Evolutionary conservation across 179 eudicot species (phyloP), one percentile per base, ranked within the genome.

Genomic region (Nepenthes alata): DNA sequence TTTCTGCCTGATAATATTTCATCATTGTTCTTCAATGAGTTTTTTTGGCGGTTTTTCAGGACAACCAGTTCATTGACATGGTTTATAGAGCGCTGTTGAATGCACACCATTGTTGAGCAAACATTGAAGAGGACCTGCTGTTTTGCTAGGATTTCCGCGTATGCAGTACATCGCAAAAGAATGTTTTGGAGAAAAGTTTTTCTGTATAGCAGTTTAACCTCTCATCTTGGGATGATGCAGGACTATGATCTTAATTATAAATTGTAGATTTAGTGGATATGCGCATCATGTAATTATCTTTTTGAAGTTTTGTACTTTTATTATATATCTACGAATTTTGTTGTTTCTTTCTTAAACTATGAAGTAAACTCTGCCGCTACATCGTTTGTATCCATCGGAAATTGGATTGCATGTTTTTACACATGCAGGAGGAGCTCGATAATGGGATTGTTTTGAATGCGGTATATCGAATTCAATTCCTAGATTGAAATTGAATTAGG

Each of bases 51-150:
- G 4, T 68, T 54, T 56, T 38, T 16, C 76, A 89, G 95, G 97
- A 89, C 57, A 67, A 87, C 67, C 95, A 85, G 62, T 84, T 89
- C 67, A 81, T 87, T 36, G 97, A 89, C 80, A 76, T 84, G 84
- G 76, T 89, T 57, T 73, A 83, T 67, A 85, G 71, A 61, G 88
- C 87, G 9, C 35, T 89, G 72, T 55, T 81, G 74, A 84, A 81
- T 55, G 72, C 87, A 34, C 87, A 87, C 57, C 81, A 72, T 38
- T 73, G 78, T 13, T 79, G 76, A 82, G 37, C 62, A 39, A 51
- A 37, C 11, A 41, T 4, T 37, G 49, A 37, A 67, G 67, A 58
- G 50, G 67, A 36, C 53, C 25, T 5, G 25, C 36, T 53, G 35
- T 49, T 59, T 51, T 16, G 53, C 5, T 37, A 3, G 3, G 9